Percentiles rank a stretch among this genome's conserved stretches.
These are phyloP conservation scores for Colletotrichum liaoningense DNA, from an alignment of 2,329 filamentous ascomycete species.

Conservation along the genomic window DNA sequence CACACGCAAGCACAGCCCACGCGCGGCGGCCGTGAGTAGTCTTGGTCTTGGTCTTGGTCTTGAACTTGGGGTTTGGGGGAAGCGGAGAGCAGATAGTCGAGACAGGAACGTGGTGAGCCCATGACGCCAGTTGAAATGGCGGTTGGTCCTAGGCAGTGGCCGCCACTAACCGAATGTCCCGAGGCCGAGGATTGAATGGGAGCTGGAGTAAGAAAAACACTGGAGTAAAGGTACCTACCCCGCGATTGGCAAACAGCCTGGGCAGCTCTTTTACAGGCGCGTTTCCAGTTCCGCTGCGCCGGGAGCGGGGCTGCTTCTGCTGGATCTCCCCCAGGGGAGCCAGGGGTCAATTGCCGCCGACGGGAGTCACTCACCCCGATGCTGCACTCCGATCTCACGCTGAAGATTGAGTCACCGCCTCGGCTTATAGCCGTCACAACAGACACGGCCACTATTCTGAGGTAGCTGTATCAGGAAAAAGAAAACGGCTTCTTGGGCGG, in stretches of 20 bases:
- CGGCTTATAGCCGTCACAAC: neutral
- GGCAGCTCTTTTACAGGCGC: constrained; percentile 23
- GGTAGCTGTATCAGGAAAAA: too few relatives aligned
- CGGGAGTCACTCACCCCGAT: neutral
- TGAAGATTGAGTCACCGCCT: neutral
- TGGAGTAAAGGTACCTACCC: constrained; percentile 15
- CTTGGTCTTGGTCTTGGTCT: too few relatives aligned
- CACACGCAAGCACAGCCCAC: constrained; percentile 7
- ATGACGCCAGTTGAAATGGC: constrained; percentile 18
- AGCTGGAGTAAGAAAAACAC: neutral
- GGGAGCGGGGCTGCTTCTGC: constrained; percentile 16
- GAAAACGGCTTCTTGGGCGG: neutral
- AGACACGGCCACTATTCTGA: neutral
- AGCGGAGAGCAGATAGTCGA: neutral
- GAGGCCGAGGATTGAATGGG: constrained; percentile 25
- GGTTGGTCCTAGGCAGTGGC: constrained; percentile 18
- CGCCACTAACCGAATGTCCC: constrained; percentile 33
- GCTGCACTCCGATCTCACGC: neutral
- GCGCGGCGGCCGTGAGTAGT: neutral
- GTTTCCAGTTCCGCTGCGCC: constrained; percentile 30
- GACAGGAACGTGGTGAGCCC: constrained; percentile 14
- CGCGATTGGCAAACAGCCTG: constrained; percentile 22
- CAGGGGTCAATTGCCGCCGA: constrained; percentile 17
- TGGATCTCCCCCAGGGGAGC: constrained; percentile 23
- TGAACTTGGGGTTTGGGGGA: neutral